Evolutionary conservation across 768 basidiomycete species (phyloP).

Genomic region (Psilocybe subaeruginosa): DNA sequence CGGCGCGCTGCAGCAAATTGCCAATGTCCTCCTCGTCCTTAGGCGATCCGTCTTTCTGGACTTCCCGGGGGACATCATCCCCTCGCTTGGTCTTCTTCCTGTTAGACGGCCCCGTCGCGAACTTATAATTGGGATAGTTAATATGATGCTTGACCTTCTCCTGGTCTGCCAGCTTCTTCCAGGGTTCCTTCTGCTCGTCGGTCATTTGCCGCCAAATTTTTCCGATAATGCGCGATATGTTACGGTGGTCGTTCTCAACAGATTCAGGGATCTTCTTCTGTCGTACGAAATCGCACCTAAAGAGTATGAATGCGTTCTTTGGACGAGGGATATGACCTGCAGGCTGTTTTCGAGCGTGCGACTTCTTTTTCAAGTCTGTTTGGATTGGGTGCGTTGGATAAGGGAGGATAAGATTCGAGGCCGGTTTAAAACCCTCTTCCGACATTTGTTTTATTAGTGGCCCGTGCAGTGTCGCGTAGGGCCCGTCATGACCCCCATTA

Average conservation of each 20-base stretch:
- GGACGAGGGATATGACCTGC: constrained; percentile 69
- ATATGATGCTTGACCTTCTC: constrained; percentile 39
- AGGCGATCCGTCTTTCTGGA: background rate
- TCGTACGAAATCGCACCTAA: constrained; percentile 72
- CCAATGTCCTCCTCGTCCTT: background rate
- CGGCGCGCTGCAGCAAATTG: constrained; percentile 3
- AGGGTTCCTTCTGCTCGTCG: constrained; percentile 45
- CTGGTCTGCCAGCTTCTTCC: constrained; percentile 50
- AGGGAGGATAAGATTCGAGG: constrained; percentile 19
- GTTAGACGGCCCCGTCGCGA: constrained; percentile 3
- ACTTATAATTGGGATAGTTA: constrained; percentile 12
- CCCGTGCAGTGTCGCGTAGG: background rate
- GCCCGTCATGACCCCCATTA: background rate
- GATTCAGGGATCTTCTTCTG: constrained; percentile 57
- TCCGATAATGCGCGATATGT: constrained; percentile 69
- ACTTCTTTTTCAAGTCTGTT: constrained; percentile 38
- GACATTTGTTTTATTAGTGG: background rate
- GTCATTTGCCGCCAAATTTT: constrained; percentile 66
- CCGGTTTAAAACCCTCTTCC: background rate
- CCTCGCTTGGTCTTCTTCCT: constrained; percentile 14
- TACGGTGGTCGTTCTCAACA: constrained; percentile 67
- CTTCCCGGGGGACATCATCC: constrained; percentile 4
- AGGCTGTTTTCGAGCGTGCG: constrained; percentile 52
- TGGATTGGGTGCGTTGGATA: constrained; percentile 26
- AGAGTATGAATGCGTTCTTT: constrained; percentile 80